These are phyloP conservation scores for Tuber borchii DNA, from an alignment of 495 filamentous ascomycete genomes.

Conservation along the genomic window DNA sequence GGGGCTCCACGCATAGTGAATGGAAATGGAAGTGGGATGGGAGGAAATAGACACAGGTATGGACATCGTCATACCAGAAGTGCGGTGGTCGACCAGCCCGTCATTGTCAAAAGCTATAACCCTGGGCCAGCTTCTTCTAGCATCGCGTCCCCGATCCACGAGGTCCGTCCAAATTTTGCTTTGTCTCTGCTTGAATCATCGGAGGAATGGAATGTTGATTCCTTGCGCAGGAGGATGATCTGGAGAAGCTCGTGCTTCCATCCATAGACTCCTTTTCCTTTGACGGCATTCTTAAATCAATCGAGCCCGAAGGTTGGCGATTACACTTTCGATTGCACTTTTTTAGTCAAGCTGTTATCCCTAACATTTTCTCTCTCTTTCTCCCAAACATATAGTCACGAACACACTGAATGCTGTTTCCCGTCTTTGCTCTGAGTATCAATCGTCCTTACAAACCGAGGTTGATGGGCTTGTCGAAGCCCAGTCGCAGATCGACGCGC, in stretches of 20 bases:
- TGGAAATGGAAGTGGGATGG: constrained; percentile 25
- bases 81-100: constrained; percentile 38
- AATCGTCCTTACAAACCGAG: constrained; percentile 28
- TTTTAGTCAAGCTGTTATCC: neutral
- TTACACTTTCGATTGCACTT: neutral
- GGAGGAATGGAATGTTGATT: constrained; percentile 27
- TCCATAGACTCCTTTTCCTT: constrained; percentile 41
- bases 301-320: constrained; percentile 36
- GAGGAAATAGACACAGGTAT: constrained; percentile 41
- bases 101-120: constrained; percentile 43
- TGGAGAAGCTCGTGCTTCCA: constrained; percentile 33
- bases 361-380: constrained; percentile 5
- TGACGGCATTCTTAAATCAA: constrained; percentile 38
- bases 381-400: constrained; percentile 25
- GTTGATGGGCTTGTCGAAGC: constrained; percentile 30
- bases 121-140: constrained; percentile 39
- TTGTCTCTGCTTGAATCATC: constrained; percentile 11
- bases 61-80: constrained; percentile 42
- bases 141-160: constrained; percentile 32
- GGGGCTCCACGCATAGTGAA: neutral
- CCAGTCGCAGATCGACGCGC: constrained; percentile 33
- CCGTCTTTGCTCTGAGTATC: constrained; percentile 32
- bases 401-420: constrained; percentile 29
- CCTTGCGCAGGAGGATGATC: constrained; percentile 34
- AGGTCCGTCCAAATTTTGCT: constrained; percentile 32